Conservation (phyloP, 2,329 filamentous ascomycete species). For the Pseudogymnoascus sp. region DNA sequence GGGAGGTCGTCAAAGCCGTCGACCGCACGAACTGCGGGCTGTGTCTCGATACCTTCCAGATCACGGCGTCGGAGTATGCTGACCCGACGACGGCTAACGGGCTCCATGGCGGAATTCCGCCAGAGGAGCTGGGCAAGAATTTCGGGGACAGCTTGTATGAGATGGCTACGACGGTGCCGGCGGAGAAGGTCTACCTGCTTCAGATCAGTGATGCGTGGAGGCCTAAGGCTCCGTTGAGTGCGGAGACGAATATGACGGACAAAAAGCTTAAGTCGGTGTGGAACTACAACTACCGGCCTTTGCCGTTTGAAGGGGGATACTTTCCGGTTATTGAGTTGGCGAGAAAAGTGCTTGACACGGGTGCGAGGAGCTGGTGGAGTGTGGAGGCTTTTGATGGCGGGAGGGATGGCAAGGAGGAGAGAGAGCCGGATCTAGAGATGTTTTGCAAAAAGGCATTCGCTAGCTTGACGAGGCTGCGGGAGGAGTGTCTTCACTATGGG, state of each 20-base stretch:
- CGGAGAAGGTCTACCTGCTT: constrained; percentile 64
- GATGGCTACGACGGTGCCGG: constrained; percentile 48
- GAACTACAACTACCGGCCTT: constrained; percentile 63
- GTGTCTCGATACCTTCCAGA: constrained; percentile 73
- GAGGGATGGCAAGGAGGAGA: constrained; percentile 45
- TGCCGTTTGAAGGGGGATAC: constrained; percentile 64
- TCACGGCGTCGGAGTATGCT: constrained; percentile 62
- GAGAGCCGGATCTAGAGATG: constrained; percentile 34
- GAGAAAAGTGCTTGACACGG: constrained; percentile 57
- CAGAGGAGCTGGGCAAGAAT: constrained; percentile 37
- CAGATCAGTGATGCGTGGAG: constrained; percentile 71
- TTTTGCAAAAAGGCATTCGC: constrained; percentile 45
- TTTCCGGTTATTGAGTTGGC: constrained; percentile 59
- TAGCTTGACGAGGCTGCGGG: neutral
- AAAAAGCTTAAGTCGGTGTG: constrained; percentile 55
- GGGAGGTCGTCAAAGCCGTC: constrained; percentile 57
- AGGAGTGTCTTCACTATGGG: neutral
- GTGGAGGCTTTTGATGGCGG: constrained; percentile 63
- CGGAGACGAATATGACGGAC: constrained; percentile 41
- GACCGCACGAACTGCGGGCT: constrained; percentile 60
- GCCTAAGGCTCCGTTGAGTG: constrained; percentile 45
- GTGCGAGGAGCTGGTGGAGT: constrained; percentile 56
- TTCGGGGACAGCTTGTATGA: constrained; percentile 49
- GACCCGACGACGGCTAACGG: constrained; percentile 61
- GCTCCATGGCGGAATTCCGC: constrained; percentile 30